These are phyloP conservation scores for Zelopaecilomyces penicillatus DNA, from an alignment of 2,329 filamentous ascomycete species.

Conservation along the genomic window DNA sequence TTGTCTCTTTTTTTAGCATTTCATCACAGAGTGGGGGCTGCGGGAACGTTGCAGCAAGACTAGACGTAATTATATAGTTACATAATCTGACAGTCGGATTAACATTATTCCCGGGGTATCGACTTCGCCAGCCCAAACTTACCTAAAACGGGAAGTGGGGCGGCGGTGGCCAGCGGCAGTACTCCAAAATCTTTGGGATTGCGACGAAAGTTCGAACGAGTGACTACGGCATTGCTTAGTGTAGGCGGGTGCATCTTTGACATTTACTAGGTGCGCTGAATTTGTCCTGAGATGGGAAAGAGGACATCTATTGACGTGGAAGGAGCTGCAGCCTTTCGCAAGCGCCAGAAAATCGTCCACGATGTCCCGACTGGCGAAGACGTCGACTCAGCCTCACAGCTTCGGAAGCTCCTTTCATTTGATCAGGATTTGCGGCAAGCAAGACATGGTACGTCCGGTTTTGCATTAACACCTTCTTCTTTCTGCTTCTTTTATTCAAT, in stretches of 20 bases:
- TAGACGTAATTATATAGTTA: too few species aligned
- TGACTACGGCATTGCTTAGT: neutral
- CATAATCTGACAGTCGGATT: neutral
- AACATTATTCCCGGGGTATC: neutral
- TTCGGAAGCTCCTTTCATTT: constrained; percentile 61
- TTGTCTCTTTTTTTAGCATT: too few species aligned
- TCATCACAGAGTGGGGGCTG: too few species aligned
- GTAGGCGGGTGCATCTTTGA: too few species aligned
- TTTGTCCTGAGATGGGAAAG: constrained; percentile 33
- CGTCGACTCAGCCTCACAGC: constrained; percentile 54
- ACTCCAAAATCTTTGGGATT: constrained; percentile 24
- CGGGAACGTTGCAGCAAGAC: too few species aligned
- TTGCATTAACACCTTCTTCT: neutral
- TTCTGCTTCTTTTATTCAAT: too few species aligned
- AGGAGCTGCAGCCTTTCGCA: constrained; percentile 34
- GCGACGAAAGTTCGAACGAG: neutral
- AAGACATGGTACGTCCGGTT: constrained; percentile 48
- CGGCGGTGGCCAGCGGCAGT: constrained; percentile 26
- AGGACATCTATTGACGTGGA: constrained; percentile 32
- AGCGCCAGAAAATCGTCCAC: constrained; percentile 49
- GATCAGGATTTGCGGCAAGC: constrained; percentile 60
- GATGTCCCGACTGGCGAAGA: constrained; percentile 52
- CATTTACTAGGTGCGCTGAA: neutral
- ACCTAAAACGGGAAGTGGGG: constrained; percentile 18
- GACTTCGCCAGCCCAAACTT: neutral